Base-by-base conservation (phyloP, 2,329 filamentous ascomycete genomes). In the Penicillium verrucosum region DNA sequence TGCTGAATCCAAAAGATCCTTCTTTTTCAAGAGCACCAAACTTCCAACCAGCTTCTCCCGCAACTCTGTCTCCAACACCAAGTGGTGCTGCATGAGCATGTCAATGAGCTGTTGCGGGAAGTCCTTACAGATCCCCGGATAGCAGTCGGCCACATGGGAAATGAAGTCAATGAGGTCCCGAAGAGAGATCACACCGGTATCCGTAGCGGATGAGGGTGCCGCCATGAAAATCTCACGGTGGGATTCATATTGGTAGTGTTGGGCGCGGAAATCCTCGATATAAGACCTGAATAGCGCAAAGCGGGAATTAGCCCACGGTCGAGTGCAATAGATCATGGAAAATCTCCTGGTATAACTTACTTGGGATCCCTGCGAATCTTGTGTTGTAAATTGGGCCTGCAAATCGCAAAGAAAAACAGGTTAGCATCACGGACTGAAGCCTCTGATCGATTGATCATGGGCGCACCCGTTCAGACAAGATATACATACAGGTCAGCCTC, bases 11-110 rank as follows among this genome's bases (percentile, higher is more conserved):
- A 99, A 87, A 43, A 97, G 84, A 5, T 97, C 92, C 75, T 99
- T 99, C 72, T 92, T 90, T 57, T 90, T 83, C 60, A 99, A 77
- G 48, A 99, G 80, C 29, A 95, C 89, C 66, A 99, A 78, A 72
- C 90, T 95, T 47, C 90, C 90, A 1, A 97, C 93, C 56, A 97
- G 85, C 82, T 97, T 97, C 74, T 97, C 94, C 37, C 94, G 84
- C 66, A 99, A 75, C 61, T 97, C 92, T 4, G 86, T 81, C 67
- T 96, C 89, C 32, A 99, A 81, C 3, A 87, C 82, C 44, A 88
- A 85, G 80, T 97, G 93, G 71, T 97, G 91, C 64, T 88, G 81
- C 46, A 85, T 85, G 45, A 99, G 77, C 57, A 99, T 89, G 32
- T 86, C 82, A 69, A 91, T 91, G 47, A 99, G 80, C 62, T 96